Base-by-base conservation (phyloP, 192 early-diverging fungal species). In the Rhizophagus prolifer region DNA sequence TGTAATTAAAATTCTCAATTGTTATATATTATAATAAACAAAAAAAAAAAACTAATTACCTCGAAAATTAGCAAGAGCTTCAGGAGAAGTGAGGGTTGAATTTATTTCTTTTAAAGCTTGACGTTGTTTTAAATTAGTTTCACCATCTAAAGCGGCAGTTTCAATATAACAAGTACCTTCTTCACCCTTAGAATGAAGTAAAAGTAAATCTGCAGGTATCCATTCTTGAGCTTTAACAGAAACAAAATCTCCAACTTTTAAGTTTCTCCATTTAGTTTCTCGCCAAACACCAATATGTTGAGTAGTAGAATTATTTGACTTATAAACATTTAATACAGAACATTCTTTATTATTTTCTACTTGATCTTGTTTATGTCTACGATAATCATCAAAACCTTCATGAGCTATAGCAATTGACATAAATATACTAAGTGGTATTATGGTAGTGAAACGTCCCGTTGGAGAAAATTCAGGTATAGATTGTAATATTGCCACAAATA, bases 111-210 rank as follows among this genome's bases (percentile, higher is more conserved):
- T 86, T 65, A 93, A 81, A 14, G 91, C 90, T 77, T 94, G 91
- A 73, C 89, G 83, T 79, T 94, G 92, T 85, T 96, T 96, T 44
- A 96, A 84, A 85, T 94, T 95, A 19, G 94, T 94, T 75, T 96
- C 95, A 47, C 95, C 95, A 79, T 96, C 95, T 69, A 96, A 84
- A 16, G 92, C 90, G 0, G 94, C 90, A 0, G 95, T 96, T 79
- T 96, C 94, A 41, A 96, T 90, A 86, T 90, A 95, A 71, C 93
- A 95, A 34, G 86, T 86, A 36, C 92, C 94, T 65, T 95, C 89
- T 44, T 86, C 86, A 10, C 90, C 89, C 23, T 90, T 84, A 2
- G 93, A 90, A 21, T 87, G 85, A 26, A 96, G 66, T 70, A 96
- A 82, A 4, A 96, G 74, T 70, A 94, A 81, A 81, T 96, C 95